Evolutionary conservation across 1,284 basidiomycete species (phyloP).

Genomic region (Heimioporus punctisporus): DNA sequence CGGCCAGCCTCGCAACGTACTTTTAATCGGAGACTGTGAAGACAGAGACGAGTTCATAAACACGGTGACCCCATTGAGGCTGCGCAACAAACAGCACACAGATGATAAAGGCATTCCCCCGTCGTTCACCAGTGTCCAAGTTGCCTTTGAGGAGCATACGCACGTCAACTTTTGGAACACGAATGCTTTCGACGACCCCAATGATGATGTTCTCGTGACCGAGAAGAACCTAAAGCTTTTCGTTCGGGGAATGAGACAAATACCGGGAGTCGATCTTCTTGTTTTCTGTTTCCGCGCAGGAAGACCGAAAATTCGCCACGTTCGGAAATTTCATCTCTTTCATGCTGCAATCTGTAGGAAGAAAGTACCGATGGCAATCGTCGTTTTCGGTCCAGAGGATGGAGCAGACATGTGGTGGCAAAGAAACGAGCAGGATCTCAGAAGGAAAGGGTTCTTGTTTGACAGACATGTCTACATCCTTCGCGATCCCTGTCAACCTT

Average conservation of each 20-base stretch:
- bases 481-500: slow-evolving; percentile 5
- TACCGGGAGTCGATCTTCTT: slow-evolving; percentile 25
- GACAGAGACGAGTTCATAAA: slow-evolving; percentile 20
- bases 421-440: slow-evolving; percentile 13
- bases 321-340: slow-evolving; percentile 23
- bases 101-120: not conserved
- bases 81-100: not conserved
- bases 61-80: not conserved
- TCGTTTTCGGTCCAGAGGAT: slow-evolving; percentile 19
- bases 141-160: slow-evolving; percentile 7
- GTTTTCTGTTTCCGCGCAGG: slow-evolving; percentile 29
- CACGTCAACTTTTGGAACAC: slow-evolving; percentile 24
- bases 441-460: slow-evolving; percentile 18
- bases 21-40: slow-evolving; percentile 18
- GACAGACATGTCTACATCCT: slow-evolving; percentile 22
- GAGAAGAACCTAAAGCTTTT: slow-evolving; percentile 15
- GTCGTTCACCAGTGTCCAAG: slow-evolving; percentile 5
- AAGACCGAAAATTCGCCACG: slow-evolving; percentile 17
- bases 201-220: slow-evolving; percentile 14
- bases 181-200: slow-evolving; percentile 13
- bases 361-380: slow-evolving; percentile 21
- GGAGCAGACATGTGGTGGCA: slow-evolving; percentile 16
- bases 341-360: slow-evolving; percentile 23
- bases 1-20: slow-evolving; percentile 21
- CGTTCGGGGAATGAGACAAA: slow-evolving; percentile 23